Conservation (phyloP, 495 filamentous ascomycete genomes). For the Aspergillus carlsbadensis region DNA sequence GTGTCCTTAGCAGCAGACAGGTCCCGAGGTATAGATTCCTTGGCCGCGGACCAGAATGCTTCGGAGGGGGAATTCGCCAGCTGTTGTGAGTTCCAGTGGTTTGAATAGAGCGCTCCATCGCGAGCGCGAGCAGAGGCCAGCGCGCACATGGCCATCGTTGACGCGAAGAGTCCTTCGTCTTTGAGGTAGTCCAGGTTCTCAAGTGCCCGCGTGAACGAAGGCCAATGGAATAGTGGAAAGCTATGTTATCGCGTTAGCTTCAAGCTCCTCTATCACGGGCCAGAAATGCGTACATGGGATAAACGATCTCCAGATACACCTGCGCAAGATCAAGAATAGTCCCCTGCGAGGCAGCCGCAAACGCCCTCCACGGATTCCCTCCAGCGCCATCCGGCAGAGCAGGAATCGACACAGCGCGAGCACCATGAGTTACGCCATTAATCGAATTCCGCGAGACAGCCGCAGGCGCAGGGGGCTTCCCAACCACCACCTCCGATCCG, state of each 20-base stretch:
- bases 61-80: background rate
- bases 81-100: background rate
- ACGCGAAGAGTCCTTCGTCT: background rate
- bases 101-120: background rate
- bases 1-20: background rate
- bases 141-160: slow-evolving; percentile 5
- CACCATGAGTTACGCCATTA: background rate
- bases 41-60: background rate
- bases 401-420: background rate
- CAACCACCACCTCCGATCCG: background rate
- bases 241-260: background rate
- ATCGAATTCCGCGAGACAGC: background rate
- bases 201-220: background rate
- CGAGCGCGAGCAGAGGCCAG: slow-evolving; percentile 1
- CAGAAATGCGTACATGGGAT: background rate
- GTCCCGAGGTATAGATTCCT: slow-evolving; percentile 3
- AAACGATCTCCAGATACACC: slow-evolving; percentile 2
- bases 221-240: slow-evolving; percentile 3
- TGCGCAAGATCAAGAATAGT: background rate
- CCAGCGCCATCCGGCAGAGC: background rate
- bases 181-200: slow-evolving; percentile 1
- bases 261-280: background rate
- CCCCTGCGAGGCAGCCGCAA: background rate
- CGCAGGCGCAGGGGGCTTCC: background rate
- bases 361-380: background rate